Base-by-base conservation (phyloP, 352 stramenopile species). In the Phytophthora boehmeriae region DNA sequence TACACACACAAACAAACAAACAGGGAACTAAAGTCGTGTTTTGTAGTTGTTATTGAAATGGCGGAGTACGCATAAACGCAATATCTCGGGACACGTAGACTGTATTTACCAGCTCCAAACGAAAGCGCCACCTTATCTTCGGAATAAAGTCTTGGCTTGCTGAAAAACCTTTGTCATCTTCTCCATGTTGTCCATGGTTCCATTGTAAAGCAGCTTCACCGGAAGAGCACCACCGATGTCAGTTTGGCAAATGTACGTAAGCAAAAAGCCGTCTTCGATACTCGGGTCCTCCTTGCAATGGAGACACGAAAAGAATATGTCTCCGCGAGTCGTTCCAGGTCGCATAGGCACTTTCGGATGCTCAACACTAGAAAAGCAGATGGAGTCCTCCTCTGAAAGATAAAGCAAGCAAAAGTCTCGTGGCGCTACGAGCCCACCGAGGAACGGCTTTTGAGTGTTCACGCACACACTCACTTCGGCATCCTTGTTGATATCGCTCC, bases 351-450 rank as follows among this genome's bases (percentile, higher is more conserved):
- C 74, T 16, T 69, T 63, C 4, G 73, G 63, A 45, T 85, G 77
- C 41, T 75, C 70, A 11, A 89, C 47, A 53, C 75, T 86, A 6
- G 52, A 49, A 56, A 80, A 81, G 35, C 68, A 66, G 23, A 83
- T 74, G 16, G 48, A 64, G 46, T 69, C 55, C 19, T 54, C 22
- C 22, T 54, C 61, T 19, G 39, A 30, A 16, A 75, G 42, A 46
- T 77, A 74, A 2, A 89, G 56, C 30, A 86, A n/a, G 39, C 71
- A 79, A 59, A 89, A 89, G 54, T 88, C 77, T 22, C 80, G 73
- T 8, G 80, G 65, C 30, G 73, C 74, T 13, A 89, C 71, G 11
- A 89, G 52, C 3, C 77, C 80, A 27, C 79, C 76, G 3, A 86
- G 59, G 56, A 86, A 85, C 20, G 73, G 39, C 53, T 88, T 84